phyloP scores from a whole-genome alignment of 306 rosid genomes.

The Pterocarpus santalinus region DNA sequence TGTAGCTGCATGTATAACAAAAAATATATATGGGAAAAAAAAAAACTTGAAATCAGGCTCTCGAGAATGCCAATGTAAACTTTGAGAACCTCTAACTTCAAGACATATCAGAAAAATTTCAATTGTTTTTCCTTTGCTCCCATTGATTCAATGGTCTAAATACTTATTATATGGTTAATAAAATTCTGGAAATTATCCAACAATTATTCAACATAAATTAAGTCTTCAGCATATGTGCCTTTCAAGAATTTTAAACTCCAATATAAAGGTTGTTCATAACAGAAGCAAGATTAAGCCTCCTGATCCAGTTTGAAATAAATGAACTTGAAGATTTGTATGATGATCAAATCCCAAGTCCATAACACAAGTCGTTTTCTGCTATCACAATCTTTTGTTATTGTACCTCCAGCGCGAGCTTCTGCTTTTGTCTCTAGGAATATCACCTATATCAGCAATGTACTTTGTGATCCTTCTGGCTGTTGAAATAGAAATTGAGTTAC shows the following conservation, averaged over 20 bases:
- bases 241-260: background rate
- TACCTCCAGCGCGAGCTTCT: conserved; percentile 44
- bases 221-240: background rate
- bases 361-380: background rate
- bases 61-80: too few relatives aligned
- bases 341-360: background rate
- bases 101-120: too few relatives aligned
- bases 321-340: background rate
- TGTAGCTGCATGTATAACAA: too few relatives aligned
- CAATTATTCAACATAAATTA: background rate
- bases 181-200: background rate
- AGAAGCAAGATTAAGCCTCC: background rate
- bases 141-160: background rate
- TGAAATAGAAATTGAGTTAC: background rate
- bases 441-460: conserved; percentile 54
- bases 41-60: too few relatives aligned
- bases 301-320: background rate
- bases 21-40: too few relatives aligned
- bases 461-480: conserved; percentile 69
- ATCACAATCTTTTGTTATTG: background rate
- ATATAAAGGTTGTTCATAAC: background rate
- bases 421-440: conserved; percentile 60
- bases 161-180: background rate
- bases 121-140: too few relatives aligned
- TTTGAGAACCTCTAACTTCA: too few relatives aligned